Evolutionary conservation across 208 protist genomes (phyloP).

Genomic region (Trypanosoma scelopori): DNA sequence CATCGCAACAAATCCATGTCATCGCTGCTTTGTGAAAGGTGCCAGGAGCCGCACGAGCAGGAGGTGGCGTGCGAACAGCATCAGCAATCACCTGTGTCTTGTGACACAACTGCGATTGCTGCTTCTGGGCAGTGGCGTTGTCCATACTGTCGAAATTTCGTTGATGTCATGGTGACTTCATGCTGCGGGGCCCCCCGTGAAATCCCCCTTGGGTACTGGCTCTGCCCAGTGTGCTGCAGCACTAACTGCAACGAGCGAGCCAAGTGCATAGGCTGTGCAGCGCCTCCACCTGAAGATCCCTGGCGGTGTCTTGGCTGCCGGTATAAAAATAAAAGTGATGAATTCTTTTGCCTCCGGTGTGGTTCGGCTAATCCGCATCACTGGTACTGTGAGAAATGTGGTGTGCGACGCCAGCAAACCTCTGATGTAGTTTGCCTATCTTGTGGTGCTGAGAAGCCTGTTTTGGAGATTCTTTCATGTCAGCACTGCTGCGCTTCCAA

Average conservation of each 20-base stretch:
- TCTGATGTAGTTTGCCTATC: slow-evolving; percentile 5
- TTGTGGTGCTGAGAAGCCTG: slow-evolving; percentile 29
- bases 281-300: slow-evolving; percentile 24
- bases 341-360: slow-evolving; percentile 47
- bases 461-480: slow-evolving; percentile 33
- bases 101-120: not conserved
- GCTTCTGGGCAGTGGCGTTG: slow-evolving; percentile 70
- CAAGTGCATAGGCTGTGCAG: slow-evolving; percentile 65
- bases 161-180: slow-evolving; percentile 22
- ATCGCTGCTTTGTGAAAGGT: slow-evolving; percentile 5
- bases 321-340: slow-evolving; percentile 33
- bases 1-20: not conserved
- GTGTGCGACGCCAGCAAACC: slow-evolving; percentile 13
- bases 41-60: not conserved
- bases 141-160: slow-evolving; percentile 66
- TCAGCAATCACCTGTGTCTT: not conserved
- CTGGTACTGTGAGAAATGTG: slow-evolving; percentile 37
- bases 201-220: slow-evolving; percentile 74
- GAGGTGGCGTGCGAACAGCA: not conserved
- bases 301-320: slow-evolving; percentile 63
- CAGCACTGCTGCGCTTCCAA: slow-evolving; percentile 62
- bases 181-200: slow-evolving; percentile 68
- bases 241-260: slow-evolving; percentile 53
- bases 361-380: slow-evolving; percentile 37
- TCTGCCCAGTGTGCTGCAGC: slow-evolving; percentile 69